Evolutionary conservation across 768 basidiomycete species (phyloP), one percentile per base, ranked within the genome.

Genomic region (Epithele typhae): DNA sequence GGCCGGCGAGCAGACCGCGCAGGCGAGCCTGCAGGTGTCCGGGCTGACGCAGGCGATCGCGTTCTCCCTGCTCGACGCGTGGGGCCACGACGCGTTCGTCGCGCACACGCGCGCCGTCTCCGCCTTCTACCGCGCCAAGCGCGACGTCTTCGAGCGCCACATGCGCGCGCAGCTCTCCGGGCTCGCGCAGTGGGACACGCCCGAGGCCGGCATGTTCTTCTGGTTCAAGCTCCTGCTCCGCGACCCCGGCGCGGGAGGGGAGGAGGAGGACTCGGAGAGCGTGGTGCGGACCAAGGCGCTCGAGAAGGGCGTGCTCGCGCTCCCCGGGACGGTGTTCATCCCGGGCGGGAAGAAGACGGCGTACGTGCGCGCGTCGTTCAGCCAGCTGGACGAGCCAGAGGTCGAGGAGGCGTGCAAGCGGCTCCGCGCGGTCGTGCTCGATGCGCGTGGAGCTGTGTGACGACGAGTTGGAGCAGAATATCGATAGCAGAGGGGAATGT

Each of bases 151-250:
- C 60, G 87, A 92, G 65, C 62, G 62, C 2, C 83, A 85, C 43
- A 81, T 93, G 72, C 72, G 78, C 60, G 78, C 76, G 59, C 78
- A 95, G 64, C 77, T 97, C 15, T 68, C 71, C 39, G 90, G 83
- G 1, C 70, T 94, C 30, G 92, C 82, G 18, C 78, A 84, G 62
- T 87, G 85, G 84, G 69, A 62, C 44, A 65, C 73, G 0, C 90
- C 88, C 3, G 80, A 84, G 52, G 81, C 87, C 17, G 87, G 90
- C 51, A 87, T 95, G 88, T 95, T 95, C 74, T 83, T 91, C 64
- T 94, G 90, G 87, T 88, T 88, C 68, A 87, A 84, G 62, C 73
- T 89, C 40, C 66, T 78, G 21, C 62, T 83, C 37, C 78, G 74
- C n/a, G 84, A 93, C 5, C 48, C 51, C 19, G 39, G 35, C 6